These are phyloP conservation scores for Stenogyne calaminthoides DNA, from an alignment of 305 asterid species.

Conservation along the genomic window DNA sequence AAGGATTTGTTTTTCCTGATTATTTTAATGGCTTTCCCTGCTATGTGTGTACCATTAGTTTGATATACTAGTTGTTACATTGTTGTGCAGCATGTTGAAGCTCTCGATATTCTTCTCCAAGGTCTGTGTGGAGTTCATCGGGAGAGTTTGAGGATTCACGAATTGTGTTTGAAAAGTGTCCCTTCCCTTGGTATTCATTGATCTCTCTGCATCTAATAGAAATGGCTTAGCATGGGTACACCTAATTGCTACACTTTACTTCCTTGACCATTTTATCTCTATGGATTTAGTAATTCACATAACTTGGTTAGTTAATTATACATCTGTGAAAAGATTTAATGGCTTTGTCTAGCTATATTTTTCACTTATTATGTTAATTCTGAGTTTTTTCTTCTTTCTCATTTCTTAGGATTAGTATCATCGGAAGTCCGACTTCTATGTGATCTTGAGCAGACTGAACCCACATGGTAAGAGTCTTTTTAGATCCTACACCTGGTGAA, in stretches of 20 bases:
- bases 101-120: slow-evolving; percentile 89
- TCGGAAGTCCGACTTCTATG: slow-evolving; percentile 87
- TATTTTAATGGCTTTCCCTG: neutral
- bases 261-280: neutral
- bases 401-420: slow-evolving; percentile 63
- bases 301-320: neutral
- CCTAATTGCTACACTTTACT: neutral
- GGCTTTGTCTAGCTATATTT: neutral
- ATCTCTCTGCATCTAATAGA: slow-evolving; percentile 10
- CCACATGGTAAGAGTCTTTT: slow-evolving; percentile 73
- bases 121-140: slow-evolving; percentile 86
- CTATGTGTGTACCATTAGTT: slow-evolving; percentile 3
- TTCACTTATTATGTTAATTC: neutral
- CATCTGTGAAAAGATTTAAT: neutral
- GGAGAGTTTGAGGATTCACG: slow-evolving; percentile 79
- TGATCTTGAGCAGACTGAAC: slow-evolving; percentile 93
- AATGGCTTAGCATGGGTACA: neutral
- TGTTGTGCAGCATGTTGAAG: slow-evolving; percentile 79
- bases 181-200: slow-evolving; percentile 65
- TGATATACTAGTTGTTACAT: slow-evolving; percentile 10
- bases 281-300: neutral
- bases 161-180: slow-evolving; percentile 79
- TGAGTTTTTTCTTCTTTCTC: slow-evolving; percentile 12
- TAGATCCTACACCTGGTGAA: neutral
- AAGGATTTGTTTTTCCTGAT: neutral